Evolutionary conservation across 2,329 filamentous ascomycete species (phyloP).

Genomic region (Orbilia javanica): DNA sequence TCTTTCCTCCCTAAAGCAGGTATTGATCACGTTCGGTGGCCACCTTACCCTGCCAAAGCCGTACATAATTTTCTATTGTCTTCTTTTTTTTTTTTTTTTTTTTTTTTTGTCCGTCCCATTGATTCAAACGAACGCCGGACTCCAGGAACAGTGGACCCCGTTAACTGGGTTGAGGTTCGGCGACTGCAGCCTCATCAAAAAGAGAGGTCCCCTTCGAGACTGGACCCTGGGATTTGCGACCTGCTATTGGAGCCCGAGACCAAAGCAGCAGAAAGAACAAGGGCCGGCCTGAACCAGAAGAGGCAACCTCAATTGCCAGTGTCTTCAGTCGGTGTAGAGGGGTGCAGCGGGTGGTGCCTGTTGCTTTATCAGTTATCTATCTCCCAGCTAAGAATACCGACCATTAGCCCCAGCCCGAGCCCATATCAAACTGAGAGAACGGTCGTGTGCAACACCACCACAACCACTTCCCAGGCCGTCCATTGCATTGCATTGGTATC

Average conservation of each 20-base stretch:
- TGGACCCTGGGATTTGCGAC: constrained; percentile 38
- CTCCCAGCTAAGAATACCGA: constrained; percentile 13
- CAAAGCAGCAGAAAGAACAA: constrained; percentile 12
- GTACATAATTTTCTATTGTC: constrained; percentile 20
- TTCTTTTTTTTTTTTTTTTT: constrained; percentile 22
- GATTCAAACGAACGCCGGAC: constrained; percentile 23
- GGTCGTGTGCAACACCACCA: constrained; percentile 58
- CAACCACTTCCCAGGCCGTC: background rate
- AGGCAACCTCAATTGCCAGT: constrained; percentile 45
- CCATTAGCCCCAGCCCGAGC: background rate
- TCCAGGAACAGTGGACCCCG: constrained; percentile 49
- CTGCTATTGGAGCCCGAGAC: constrained; percentile 49
- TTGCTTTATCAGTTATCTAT: constrained; percentile 50
- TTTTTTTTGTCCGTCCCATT: background rate
- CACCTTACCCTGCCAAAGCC: constrained; percentile 43
- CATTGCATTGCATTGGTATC: constrained; percentile 15
- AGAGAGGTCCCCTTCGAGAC: constrained; percentile 45
- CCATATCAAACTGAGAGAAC: constrained; percentile 41
- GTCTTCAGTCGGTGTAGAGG: constrained; percentile 24
- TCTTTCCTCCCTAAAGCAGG: constrained; percentile 57
- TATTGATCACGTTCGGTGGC: constrained; percentile 49
- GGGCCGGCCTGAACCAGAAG: constrained; percentile 44
- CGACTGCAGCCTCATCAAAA: constrained; percentile 58
- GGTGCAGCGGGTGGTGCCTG: constrained; percentile 11
- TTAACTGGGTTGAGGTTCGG: constrained; percentile 50